Base-by-base conservation (phyloP, 208 protist genomes). In the Trypanosoma scelopori region DNA sequence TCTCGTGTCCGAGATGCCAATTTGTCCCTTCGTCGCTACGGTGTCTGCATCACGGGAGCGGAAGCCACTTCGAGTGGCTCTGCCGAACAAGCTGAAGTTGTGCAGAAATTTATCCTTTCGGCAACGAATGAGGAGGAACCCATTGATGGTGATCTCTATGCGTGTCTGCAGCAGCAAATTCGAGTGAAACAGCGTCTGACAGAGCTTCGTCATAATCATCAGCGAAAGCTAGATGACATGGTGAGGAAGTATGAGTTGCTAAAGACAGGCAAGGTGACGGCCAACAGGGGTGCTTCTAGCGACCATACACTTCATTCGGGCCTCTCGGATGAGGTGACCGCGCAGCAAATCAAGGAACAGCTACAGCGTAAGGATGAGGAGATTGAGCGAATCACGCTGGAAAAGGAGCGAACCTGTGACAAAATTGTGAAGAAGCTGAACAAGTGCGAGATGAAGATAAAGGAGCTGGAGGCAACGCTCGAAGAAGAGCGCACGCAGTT, bases 371-470 rank as follows among this genome's bases (percentile, higher is more conserved):
- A 96, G 66, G 91, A 94, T 61, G 83, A 94, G 41, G 87, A 93
- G 62, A 64, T 93, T 57, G 91, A 96, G 64, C 64, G 60, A 37
- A 55, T 94, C 37, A 81, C 73, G 32, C 57, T 63, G 16, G 88
- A 94, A 61, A 90, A 87, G 79, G 86, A 94, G 42, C 64, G 83
- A 63, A 82, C 76, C 25, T 91, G 83, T 57, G 91, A 96, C 68
- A 96, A 93, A 65, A 79, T 96, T 25, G 91, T 96, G 12, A 90
- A 87, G 78, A 92, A 92, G 65, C 79, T 96, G 52, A 96, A 96
- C 80, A 96, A 94, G 76, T 82, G 76, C 18, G 83, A 89, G 55
- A 78, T 84, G 45, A 79, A 78, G 59, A 89, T 92, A 28, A 82
- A 82, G 60, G 86, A 96, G 23, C 74, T 92, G 20, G 88, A 94